phyloP scores from a whole-genome alignment of 345 rosid species.

The Heritiera littoralis region DNA sequence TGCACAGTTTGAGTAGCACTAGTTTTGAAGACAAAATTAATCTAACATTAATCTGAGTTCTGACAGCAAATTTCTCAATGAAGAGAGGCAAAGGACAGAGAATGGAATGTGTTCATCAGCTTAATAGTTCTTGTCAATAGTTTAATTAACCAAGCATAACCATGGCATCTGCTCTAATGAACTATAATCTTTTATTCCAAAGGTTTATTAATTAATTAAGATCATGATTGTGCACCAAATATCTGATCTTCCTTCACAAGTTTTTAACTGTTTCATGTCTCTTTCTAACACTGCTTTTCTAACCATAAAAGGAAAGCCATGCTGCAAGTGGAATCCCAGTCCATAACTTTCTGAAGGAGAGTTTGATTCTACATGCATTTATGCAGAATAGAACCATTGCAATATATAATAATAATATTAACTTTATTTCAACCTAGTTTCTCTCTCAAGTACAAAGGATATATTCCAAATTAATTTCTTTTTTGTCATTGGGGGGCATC shows the following conservation, averaged over 20 bases:
- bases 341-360: neutral
- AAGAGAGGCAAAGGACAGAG: neutral
- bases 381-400: constrained; percentile 12
- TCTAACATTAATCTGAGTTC: too few species aligned
- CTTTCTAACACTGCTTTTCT: neutral
- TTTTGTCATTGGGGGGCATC: constrained; percentile 33
- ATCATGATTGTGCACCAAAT: constrained; percentile 7
- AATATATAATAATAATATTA: neutral
- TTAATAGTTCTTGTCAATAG: too few species aligned
- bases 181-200: neutral
- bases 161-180: neutral
- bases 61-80: neutral
- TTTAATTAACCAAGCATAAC: neutral
- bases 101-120: neutral
- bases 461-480: constrained; percentile 33
- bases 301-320: constrained; percentile 30
- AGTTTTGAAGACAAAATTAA: neutral
- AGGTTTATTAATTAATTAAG: neutral
- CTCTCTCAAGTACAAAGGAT: constrained; percentile 38
- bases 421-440: constrained; percentile 4
- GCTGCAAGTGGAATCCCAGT: constrained; percentile 23
- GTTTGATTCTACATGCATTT: constrained; percentile 24
- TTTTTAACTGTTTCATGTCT: neutral
- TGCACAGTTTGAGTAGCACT: neutral
- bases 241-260: constrained; percentile 23